phyloP scores from a whole-genome alignment of 2,329 filamentous ascomycete genomes.

The Penicillium nordicum region DNA sequence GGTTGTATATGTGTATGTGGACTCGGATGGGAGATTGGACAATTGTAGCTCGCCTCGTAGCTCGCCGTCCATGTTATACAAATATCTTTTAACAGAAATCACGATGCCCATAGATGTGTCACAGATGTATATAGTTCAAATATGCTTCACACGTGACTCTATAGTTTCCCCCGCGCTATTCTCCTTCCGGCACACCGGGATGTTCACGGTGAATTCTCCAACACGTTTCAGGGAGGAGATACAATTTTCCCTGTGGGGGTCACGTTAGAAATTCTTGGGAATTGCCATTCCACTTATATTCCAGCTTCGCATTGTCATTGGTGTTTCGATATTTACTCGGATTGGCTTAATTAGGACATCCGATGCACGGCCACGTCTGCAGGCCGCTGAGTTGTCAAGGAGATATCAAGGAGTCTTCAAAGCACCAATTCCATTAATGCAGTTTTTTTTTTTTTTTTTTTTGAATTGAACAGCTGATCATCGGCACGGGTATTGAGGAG shows the following conservation, averaged over 20 bases:
- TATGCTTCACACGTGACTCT: not conserved
- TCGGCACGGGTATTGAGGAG: slow-evolving; percentile 7
- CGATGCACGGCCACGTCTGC: not conserved
- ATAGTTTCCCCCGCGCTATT: slow-evolving; percentile 8
- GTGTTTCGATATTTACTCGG: not conserved
- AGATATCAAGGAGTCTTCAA: not conserved
- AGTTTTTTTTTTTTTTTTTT: not conserved
- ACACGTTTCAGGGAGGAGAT: not conserved
- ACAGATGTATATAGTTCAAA: not conserved
- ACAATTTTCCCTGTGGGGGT: not conserved
- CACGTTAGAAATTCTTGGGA: not conserved
- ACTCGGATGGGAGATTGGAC: not conserved
- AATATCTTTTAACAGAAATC: not conserved
- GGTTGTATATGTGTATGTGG: not conserved
- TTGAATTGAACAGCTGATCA: slow-evolving; percentile 2
- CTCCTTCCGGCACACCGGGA: slow-evolving; percentile 15
- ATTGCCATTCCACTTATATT: not conserved
- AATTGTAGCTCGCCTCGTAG: too few species aligned
- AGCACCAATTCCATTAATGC: not conserved
- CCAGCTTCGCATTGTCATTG: not conserved
- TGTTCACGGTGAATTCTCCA: slow-evolving; percentile 2
- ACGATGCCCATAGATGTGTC: not conserved
- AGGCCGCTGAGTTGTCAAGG: not conserved
- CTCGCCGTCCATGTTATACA: not conserved
- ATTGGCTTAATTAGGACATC: slow-evolving; percentile 1